A percentile compares a stretch with the other conserved stretches of the same genome.
Conservation (phyloP, 805 yeast genomes). For the Candida tibetensis region DNA sequence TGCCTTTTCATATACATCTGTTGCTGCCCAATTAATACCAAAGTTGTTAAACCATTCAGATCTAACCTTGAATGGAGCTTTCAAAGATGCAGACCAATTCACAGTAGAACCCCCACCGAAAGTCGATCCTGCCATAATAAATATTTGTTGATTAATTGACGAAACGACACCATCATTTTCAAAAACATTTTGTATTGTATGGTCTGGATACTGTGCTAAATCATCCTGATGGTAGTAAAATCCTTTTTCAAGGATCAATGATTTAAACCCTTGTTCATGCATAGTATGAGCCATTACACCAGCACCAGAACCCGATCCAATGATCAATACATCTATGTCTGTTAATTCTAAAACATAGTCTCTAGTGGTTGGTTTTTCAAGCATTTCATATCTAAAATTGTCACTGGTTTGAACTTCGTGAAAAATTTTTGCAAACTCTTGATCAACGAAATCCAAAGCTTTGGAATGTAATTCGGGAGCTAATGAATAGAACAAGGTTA, state of each 20-base stretch:
- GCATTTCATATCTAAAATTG: constrained; percentile 26
- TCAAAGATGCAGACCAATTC: constrained; percentile 54
- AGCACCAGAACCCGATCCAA: constrained; percentile 22
- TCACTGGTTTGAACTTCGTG: constrained; percentile 27
- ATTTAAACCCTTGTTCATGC: constrained; percentile 14
- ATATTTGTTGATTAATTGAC: constrained; percentile 30
- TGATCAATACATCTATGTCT: constrained; percentile 20
- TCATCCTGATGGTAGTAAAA: constrained; percentile 22
- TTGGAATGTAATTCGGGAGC: constrained; percentile 34
- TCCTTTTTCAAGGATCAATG: constrained; percentile 45
- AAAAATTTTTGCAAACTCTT: constrained; percentile 26
- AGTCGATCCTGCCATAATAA: constrained; percentile 48
- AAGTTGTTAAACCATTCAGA: constrained; percentile 47
- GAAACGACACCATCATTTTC: constrained; percentile 38
- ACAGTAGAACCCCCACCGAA: constrained; percentile 59
- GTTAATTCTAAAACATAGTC: constrained; percentile 29
- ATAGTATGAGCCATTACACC: constrained; percentile 22
- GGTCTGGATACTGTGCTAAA: constrained; percentile 29
- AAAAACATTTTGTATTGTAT: constrained; percentile 26
- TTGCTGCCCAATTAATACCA: constrained; percentile 46
- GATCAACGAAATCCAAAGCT: constrained; percentile 38
- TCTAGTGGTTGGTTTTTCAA: constrained; percentile 26
- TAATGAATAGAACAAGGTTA: constrained; percentile 29
- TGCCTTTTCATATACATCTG: constrained; percentile 40
- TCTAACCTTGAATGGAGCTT: constrained; percentile 49